phyloP scores from a whole-genome alignment of 2,329 filamentous ascomycete genomes.

The Aureobasidium leucospermi region DNA sequence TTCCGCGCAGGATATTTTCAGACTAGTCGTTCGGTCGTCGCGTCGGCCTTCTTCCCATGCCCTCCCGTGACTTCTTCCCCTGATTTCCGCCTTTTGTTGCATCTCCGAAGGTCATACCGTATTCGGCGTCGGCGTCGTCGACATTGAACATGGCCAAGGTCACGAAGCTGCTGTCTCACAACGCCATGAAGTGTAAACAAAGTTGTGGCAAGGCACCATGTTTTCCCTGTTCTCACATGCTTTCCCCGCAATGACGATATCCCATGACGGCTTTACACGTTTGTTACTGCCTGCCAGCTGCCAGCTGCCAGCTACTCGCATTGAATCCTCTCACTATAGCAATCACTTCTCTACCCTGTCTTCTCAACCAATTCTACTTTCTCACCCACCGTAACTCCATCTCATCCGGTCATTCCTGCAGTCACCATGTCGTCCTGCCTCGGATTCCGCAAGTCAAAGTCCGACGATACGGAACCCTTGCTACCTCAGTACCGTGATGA shows the following conservation, averaged over 20 bases:
- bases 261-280: neutral
- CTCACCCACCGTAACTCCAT: neutral
- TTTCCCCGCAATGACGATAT: slow-evolving; percentile 7
- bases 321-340: neutral
- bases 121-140: neutral
- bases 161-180: neutral
- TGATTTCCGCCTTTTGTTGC: neutral
- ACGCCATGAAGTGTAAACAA: neutral
- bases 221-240: slow-evolving; percentile 6
- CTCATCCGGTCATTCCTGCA: slow-evolving; percentile 1
- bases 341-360: neutral
- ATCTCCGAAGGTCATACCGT: neutral
- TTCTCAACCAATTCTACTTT: neutral
- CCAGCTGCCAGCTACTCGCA: neutral
- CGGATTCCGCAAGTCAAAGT: slow-evolving; percentile 45
- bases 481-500: slow-evolving; percentile 79
- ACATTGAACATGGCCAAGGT: neutral
- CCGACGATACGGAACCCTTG: slow-evolving; percentile 65
- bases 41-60: neutral
- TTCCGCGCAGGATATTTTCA: neutral
- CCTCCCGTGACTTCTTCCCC: neutral
- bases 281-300: neutral
- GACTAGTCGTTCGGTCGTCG: neutral
- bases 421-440: slow-evolving; percentile 57
- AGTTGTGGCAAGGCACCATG: neutral